Evolutionary conservation across 78 protist species (phyloP).

Genomic region (Parvularia atlantis): DNA sequence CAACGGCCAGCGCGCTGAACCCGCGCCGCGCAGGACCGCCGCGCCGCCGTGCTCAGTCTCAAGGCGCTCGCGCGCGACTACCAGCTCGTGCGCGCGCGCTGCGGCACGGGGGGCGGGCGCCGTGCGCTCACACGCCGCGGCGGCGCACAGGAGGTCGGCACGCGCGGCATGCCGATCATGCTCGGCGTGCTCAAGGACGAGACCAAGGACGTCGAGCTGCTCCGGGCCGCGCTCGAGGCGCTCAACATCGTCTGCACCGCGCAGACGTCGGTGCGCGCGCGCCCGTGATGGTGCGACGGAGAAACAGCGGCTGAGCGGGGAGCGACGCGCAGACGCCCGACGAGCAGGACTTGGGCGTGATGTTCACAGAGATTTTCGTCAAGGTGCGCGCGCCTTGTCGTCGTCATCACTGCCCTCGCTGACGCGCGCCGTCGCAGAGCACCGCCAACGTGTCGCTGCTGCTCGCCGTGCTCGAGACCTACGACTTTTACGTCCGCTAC

Average conservation of each 20-base stretch:
- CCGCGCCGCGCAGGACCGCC: no score
- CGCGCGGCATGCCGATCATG: conserved; percentile 13
- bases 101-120: no score
- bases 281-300: no score
- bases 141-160: no score
- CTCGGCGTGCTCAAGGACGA: conserved; percentile 13
- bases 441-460: neutral
- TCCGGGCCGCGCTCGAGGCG: conserved; percentile 14
- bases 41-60: no score
- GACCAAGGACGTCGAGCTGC: conserved; percentile 7
- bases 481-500: conserved; percentile 27
- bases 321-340: neutral
- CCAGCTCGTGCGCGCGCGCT: no score
- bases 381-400: no score
- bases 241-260: neutral
- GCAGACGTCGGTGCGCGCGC: neutral
- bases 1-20: no score
- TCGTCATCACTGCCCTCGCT: no score
- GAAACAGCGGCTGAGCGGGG: neutral
- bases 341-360: neutral
- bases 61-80: no score
- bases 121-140: no score
- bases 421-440: no score
- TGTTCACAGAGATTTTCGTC: conserved; percentile 15
- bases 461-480: neutral